Evolutionary conservation across 148 eudicot species (phyloP).

Genomic region (Nepenthes mirabilis): DNA sequence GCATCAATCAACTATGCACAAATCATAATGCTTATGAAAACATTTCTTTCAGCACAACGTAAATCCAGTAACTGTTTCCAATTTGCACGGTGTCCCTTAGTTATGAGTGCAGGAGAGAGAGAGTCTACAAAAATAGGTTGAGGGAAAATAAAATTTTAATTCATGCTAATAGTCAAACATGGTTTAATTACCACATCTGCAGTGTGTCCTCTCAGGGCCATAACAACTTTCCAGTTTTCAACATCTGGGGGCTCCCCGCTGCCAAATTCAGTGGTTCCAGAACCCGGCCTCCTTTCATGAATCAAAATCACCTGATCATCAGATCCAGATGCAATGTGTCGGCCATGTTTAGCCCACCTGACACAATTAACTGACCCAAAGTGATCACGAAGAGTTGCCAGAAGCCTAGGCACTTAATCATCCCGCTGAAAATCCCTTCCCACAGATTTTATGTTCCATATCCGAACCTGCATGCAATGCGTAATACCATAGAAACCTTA

Average conservation of each 20-base stretch:
- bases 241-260: slow-evolving; percentile 98
- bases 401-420: slow-evolving; percentile 53
- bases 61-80: too few species aligned
- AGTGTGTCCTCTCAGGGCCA: slow-evolving; percentile 92
- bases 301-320: slow-evolving; percentile 86
- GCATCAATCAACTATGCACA: too few species aligned
- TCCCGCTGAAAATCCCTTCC: slow-evolving; percentile 40
- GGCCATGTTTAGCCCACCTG: slow-evolving; percentile 93
- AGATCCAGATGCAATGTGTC: slow-evolving; percentile 86
- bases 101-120: background rate
- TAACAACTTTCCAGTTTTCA: slow-evolving; percentile 89
- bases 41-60: too few species aligned
- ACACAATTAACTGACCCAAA: slow-evolving; percentile 98
- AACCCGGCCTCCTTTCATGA: slow-evolving; percentile 94
- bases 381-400: slow-evolving; percentile 94
- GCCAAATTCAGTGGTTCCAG: slow-evolving; percentile 96
- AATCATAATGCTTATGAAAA: too few species aligned
- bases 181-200: slow-evolving; percentile 89
- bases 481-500: background rate
- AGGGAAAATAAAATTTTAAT: background rate
- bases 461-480: slow-evolving; percentile 51
- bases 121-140: background rate
- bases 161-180: background rate
- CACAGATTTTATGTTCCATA: slow-evolving; percentile 82
- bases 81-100: too few species aligned